Conservation (phyloP, 192 early-diverging fungal species). For the Coemansia guatemalensis region DNA sequence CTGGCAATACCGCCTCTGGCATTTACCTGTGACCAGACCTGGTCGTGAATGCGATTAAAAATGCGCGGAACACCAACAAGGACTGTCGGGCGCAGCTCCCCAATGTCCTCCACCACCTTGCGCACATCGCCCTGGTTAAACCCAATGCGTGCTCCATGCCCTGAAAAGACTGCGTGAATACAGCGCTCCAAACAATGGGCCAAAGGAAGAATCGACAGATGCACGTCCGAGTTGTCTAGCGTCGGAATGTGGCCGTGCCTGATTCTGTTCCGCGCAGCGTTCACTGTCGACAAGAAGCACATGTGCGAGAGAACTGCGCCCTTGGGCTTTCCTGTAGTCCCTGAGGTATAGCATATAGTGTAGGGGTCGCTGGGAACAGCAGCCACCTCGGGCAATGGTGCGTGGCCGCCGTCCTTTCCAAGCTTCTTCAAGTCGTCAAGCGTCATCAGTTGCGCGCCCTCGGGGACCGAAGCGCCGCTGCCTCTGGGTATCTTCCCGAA, state of each 20-base stretch:
- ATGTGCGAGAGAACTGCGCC: slow-evolving; percentile 85
- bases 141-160: slow-evolving; percentile 62
- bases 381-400: slow-evolving; percentile 56
- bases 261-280: slow-evolving; percentile 17
- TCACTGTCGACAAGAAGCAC: slow-evolving; percentile 71
- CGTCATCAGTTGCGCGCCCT: slow-evolving; percentile 56
- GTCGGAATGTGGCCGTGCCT: slow-evolving; percentile 23
- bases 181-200: slow-evolving; percentile 87
- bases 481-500: slow-evolving; percentile 49
- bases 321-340: slow-evolving; percentile 93
- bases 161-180: slow-evolving; percentile 66
- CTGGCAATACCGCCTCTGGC: slow-evolving; percentile 74
- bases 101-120: slow-evolving; percentile 73
- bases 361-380: slow-evolving; percentile 21
- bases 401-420: slow-evolving; percentile 49
- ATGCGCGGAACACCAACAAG: slow-evolving; percentile 84
- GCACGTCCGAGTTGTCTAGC: slow-evolving; percentile 56
- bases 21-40: slow-evolving; percentile 84
- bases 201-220: slow-evolving; percentile 80
- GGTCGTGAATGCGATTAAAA: slow-evolving; percentile 86
- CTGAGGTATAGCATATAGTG: slow-evolving; percentile 88
- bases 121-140: slow-evolving; percentile 59
- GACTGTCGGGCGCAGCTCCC: slow-evolving; percentile 67
- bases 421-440: slow-evolving; percentile 60
- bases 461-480: slow-evolving; percentile 14